These are phyloP conservation scores for Tolypocladium capitatum DNA, from an alignment of 2,329 filamentous ascomycete species.

Conservation along the genomic window DNA sequence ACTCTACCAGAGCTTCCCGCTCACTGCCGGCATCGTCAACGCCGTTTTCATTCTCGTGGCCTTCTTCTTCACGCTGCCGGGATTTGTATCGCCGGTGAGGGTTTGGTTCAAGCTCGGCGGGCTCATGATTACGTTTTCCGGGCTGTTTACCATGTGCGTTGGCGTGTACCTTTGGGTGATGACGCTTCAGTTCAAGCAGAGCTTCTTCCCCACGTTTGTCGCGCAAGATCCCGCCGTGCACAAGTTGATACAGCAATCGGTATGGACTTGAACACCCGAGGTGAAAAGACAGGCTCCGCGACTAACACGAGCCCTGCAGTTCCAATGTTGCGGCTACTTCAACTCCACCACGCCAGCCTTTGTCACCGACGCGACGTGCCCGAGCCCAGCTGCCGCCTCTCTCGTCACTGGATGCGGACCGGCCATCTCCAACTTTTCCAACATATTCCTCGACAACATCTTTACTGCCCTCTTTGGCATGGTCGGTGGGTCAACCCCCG, in stretches of 20 bases:
- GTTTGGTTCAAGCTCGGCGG: conserved; percentile 58
- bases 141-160: conserved; percentile 50
- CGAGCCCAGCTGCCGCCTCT: conserved; percentile 56
- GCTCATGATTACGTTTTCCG: conserved; percentile 49
- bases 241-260: conserved; percentile 56
- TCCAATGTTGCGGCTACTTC: conserved; percentile 68
- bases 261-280: conserved; percentile 21
- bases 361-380: conserved; percentile 53
- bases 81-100: conserved; percentile 53
- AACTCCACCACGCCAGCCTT: conserved; percentile 63
- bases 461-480: conserved; percentile 73
- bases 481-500: conserved; percentile 37
- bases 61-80: conserved; percentile 57
- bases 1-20: conserved; percentile 39
- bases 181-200: conserved; percentile 54
- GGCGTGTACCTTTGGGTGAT: conserved; percentile 60
- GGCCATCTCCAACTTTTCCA: conserved; percentile 54
- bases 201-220: conserved; percentile 48
- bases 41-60: conserved; percentile 57
- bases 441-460: conserved; percentile 58
- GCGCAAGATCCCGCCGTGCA: conserved; percentile 43
- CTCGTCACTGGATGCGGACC: conserved; percentile 56
- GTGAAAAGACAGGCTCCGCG: neutral
- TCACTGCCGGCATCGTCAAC: conserved; percentile 59
- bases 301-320: conserved; percentile 29